Conservation (phyloP, 2,329 filamentous ascomycete species). For the Neophaeococcomyces aloes region DNA sequence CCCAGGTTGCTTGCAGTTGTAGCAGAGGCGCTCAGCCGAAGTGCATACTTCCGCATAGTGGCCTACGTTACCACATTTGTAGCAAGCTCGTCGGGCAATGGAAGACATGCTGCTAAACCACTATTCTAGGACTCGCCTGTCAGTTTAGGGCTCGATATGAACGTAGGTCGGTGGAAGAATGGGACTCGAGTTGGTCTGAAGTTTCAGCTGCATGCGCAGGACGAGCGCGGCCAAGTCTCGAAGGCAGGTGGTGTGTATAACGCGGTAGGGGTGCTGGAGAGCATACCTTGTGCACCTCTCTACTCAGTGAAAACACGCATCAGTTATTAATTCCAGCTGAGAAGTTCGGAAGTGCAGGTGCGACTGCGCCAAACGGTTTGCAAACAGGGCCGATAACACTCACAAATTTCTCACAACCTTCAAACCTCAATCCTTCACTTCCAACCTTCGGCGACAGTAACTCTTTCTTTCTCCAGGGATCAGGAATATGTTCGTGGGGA, state of each 20-base stretch:
- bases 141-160: neutral
- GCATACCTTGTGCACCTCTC: too few relatives aligned
- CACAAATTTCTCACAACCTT: slow-evolving; percentile 8
- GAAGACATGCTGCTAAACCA: slow-evolving; percentile 54
- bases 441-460: slow-evolving; percentile 4
- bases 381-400: neutral
- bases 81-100: slow-evolving; percentile 71
- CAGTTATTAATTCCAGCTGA: too few relatives aligned
- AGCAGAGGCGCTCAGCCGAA: slow-evolving; percentile 95
- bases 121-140: neutral
- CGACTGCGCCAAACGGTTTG: too few relatives aligned
- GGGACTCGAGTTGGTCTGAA: too few relatives aligned
- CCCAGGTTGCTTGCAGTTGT: slow-evolving; percentile 79
- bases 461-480: neutral
- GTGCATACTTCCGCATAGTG: slow-evolving; percentile 83
- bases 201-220: too few relatives aligned
- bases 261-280: too few relatives aligned
- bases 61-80: slow-evolving; percentile 68
- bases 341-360: too few relatives aligned
- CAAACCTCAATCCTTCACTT: slow-evolving; percentile 7
- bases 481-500: neutral
- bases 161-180: neutral
- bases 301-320: too few relatives aligned
- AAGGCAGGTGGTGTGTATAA: neutral
- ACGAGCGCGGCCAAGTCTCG: too few relatives aligned